Evolutionary conservation across 106 monocot genomes (phyloP).

Genomic region (Dioscorea dumetorum): DNA sequence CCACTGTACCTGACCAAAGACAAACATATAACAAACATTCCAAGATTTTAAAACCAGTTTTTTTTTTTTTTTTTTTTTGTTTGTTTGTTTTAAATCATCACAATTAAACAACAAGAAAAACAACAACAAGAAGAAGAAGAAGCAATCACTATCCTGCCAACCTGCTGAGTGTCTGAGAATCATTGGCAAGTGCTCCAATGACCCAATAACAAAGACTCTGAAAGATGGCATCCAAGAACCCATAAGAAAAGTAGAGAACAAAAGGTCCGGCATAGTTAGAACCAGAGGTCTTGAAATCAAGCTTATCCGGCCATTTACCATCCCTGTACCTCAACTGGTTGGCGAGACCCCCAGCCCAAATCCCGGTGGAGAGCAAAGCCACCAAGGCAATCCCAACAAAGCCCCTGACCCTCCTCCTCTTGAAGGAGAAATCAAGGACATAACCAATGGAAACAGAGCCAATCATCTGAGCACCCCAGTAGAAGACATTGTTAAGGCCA

Average conservation of each 20-base stretch:
- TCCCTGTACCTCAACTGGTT: constrained; percentile 62
- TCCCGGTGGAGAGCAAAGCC: constrained; percentile 47
- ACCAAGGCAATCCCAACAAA: constrained; percentile 59
- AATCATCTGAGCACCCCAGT: constrained; percentile 95
- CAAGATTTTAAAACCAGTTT: neutral
- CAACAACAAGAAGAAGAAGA: too few species aligned
- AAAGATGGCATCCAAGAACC: constrained; percentile 84
- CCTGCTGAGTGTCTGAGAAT: constrained; percentile 76
- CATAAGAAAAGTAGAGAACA: constrained; percentile 78
- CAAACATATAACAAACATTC: too few species aligned
- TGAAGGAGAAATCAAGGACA: constrained; percentile 60
- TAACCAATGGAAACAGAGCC: constrained; percentile 67
- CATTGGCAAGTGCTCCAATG: constrained; percentile 70
- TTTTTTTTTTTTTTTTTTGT: neutral
- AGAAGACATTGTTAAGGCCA: constrained; percentile 92
- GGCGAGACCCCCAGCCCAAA: constrained; percentile 87
- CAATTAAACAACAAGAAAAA: too few species aligned
- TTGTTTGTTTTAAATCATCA: too few species aligned
- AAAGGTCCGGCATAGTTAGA: constrained; percentile 67
- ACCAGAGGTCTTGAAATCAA: constrained; percentile 63
- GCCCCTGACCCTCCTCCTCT: constrained; percentile 56
- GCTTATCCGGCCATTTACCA: constrained; percentile 31
- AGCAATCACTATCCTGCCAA: neutral
- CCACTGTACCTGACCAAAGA: constrained; percentile 47
- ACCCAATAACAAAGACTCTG: constrained; percentile 84